These are phyloP conservation scores for Grosmannia huntii DNA, from an alignment of 2,329 filamentous ascomycete genomes.

Conservation along the genomic window DNA sequence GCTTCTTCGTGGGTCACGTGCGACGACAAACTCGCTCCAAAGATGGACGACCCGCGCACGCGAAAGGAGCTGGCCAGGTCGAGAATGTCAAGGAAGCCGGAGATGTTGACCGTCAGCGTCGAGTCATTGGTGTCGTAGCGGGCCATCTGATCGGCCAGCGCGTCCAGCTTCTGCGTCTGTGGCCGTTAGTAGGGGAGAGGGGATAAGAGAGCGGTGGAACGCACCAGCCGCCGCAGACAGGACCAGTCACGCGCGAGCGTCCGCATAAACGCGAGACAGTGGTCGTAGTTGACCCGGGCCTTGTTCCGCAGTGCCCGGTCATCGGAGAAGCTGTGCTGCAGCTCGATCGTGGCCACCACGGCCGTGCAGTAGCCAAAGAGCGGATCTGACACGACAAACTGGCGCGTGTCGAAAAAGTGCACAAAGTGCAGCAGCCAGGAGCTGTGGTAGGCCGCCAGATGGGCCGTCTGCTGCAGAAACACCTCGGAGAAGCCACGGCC, in stretches of 20 bases:
- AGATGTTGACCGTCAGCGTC: constrained; percentile 1
- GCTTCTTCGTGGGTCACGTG: not conserved
- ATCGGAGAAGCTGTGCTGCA: constrained; percentile 3
- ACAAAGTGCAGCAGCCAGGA: constrained; percentile 6
- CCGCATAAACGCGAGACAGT: constrained; percentile 1
- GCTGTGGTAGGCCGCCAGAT: constrained; percentile 3
- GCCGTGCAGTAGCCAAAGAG: constrained; percentile 4
- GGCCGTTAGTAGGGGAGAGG: too few species aligned
- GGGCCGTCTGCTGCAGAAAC: constrained; percentile 4
- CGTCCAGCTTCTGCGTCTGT: not conserved
- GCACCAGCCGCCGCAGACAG: not conserved
- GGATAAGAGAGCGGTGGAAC: too few species aligned
- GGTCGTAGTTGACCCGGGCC: constrained; percentile 1
- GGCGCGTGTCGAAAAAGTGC: not conserved
- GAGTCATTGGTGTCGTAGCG: constrained; percentile 1
- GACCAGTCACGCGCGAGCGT: not conserved
- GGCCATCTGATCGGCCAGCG: not conserved
- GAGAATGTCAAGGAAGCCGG: constrained; percentile 3
- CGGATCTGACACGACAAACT: not conserved
- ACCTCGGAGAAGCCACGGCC: constrained; percentile 3
- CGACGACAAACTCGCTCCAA: not conserved
- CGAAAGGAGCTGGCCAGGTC: not conserved
- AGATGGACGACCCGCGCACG: not conserved
- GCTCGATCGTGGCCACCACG: constrained; percentile 4
- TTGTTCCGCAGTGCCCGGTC: not conserved